These are phyloP conservation scores for Diaporthe australafricana DNA, from an alignment of 2,329 filamentous ascomycete species.

Conservation along the genomic window DNA sequence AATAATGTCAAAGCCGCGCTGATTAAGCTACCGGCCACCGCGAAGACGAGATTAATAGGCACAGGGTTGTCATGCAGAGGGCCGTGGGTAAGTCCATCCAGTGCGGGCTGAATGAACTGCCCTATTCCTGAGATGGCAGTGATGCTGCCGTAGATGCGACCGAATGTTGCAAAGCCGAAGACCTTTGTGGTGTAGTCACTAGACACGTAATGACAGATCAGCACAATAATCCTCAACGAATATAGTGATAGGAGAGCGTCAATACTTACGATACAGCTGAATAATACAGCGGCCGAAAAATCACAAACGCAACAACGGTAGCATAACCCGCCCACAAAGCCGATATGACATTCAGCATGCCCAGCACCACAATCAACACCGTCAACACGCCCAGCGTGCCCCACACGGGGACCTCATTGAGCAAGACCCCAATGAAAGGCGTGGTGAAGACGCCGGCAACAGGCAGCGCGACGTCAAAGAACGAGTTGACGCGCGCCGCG, in stretches of 20 bases:
- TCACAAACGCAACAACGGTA: constrained; percentile 75
- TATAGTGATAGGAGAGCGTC: too few relatives aligned
- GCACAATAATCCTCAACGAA: too few relatives aligned
- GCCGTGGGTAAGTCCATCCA: constrained; percentile 76
- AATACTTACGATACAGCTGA: constrained; percentile 72
- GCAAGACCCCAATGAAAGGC: constrained; percentile 77
- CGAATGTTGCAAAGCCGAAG: constrained; percentile 82
- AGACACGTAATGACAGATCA: neutral
- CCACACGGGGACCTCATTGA: constrained; percentile 74
- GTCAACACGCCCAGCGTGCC: constrained; percentile 71
- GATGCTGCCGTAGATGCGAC: constrained; percentile 81
- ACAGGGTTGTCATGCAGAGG: constrained; percentile 71
- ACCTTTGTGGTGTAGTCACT: constrained; percentile 82
- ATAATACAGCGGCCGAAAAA: constrained; percentile 82
- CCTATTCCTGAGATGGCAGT: constrained; percentile 79
- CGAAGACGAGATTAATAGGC: constrained; percentile 71
- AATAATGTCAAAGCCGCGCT: constrained; percentile 67
- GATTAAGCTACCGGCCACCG: constrained; percentile 63
- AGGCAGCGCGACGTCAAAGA: constrained; percentile 66
- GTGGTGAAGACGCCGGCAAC: constrained; percentile 76
- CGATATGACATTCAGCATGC: constrained; percentile 69
- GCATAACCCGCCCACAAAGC: constrained; percentile 68
- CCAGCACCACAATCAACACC: constrained; percentile 68
- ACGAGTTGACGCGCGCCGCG: constrained; percentile 52
- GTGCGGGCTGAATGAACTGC: constrained; percentile 76